A percentile compares a stretch with the other conserved stretches of the same genome.
Conservation (phyloP, 352 stramenopile species). For the Pythium aphanidermatum region DNA sequence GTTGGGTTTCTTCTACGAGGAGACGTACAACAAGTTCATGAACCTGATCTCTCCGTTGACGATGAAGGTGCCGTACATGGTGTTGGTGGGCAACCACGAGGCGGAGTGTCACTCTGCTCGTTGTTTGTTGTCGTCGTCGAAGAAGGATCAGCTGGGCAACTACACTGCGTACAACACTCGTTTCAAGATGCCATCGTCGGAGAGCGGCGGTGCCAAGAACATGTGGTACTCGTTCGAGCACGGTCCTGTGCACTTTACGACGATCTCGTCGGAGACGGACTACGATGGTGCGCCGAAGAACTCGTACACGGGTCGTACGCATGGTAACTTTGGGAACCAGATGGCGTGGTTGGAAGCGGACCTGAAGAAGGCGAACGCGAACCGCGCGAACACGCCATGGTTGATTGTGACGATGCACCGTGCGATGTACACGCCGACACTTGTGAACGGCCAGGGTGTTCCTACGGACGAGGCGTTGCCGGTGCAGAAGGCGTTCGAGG, state of each 20-base stretch:
- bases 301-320: slow-evolving; percentile 25
- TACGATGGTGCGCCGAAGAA: slow-evolving; percentile 32
- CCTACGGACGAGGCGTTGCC: slow-evolving; percentile 18
- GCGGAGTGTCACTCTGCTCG: slow-evolving; percentile 33
- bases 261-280: slow-evolving; percentile 66
- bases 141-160: slow-evolving; percentile 40
- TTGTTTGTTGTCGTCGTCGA: slow-evolving; percentile 25
- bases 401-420: slow-evolving; percentile 50
- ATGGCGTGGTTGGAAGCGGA: slow-evolving; percentile 44
- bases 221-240: slow-evolving; percentile 54
- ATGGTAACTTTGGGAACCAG: slow-evolving; percentile 47
- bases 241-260: slow-evolving; percentile 54
- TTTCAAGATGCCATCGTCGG: slow-evolving; percentile 36
- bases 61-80: slow-evolving; percentile 56
- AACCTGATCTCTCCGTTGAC: slow-evolving; percentile 29
- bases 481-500: slow-evolving; percentile 27
- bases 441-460: too few relatives aligned
- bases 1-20: slow-evolving; percentile 30
- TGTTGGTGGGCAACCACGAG: slow-evolving; percentile 62
- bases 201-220: slow-evolving; percentile 33
- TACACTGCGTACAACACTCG: slow-evolving; percentile 51
- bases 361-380: slow-evolving; percentile 35
- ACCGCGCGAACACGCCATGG: slow-evolving; percentile 40
- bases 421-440: slow-evolving; percentile 32
- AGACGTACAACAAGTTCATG: slow-evolving; percentile 64